A percentile compares a stretch with the other conserved stretches of the same genome.
These are phyloP conservation scores for Parathielavia hyrcaniae DNA, from an alignment of 495 filamentous ascomycete genomes.

Conservation along the genomic window DNA sequence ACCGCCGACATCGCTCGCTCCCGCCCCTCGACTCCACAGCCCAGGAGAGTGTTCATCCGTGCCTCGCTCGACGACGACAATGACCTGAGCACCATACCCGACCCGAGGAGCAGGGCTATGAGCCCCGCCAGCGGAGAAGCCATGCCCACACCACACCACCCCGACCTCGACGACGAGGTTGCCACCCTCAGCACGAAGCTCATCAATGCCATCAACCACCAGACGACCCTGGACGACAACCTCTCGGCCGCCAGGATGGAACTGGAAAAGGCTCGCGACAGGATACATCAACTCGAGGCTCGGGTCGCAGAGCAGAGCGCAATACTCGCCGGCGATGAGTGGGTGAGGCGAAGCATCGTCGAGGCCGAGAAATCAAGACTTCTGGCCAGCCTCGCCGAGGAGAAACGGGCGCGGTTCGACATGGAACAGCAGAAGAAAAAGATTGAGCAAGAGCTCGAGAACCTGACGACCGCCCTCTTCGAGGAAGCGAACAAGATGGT, in stretches of 20 bases:
- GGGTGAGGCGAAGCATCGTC: conserved; percentile 52
- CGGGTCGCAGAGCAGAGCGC: conserved; percentile 43
- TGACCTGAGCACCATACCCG: conserved; percentile 46
- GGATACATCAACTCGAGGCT: conserved; percentile 61
- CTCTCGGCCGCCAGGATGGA: conserved; percentile 77
- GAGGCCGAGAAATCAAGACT: conserved; percentile 41
- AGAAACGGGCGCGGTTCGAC: conserved; percentile 63
- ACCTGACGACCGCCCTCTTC: conserved; percentile 80
- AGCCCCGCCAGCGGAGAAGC: conserved; percentile 30
- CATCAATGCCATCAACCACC: conserved; percentile 94
- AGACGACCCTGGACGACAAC: conserved; percentile 86
- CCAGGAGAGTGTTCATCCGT: conserved; percentile 28
- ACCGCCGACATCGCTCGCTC: conserved; percentile 18
- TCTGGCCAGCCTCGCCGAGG: conserved; percentile 46
- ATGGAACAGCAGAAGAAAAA: conserved; percentile 65
- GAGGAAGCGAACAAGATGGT: conserved; percentile 98
- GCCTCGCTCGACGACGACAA: conserved; percentile 38
- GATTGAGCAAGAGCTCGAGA: conserved; percentile 74
- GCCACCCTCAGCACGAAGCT: conserved; percentile 89
- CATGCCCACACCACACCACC: conserved; percentile 44
- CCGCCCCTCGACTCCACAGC: conserved; percentile 28
- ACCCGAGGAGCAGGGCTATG: conserved; percentile 41
- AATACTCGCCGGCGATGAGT: conserved; percentile 62
- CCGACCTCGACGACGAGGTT: conserved; percentile 81
- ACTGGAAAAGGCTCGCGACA: conserved; percentile 64